Evolutionary conservation across 257 asterid species (phyloP).

Genomic region (Hygrophila difformis): DNA sequence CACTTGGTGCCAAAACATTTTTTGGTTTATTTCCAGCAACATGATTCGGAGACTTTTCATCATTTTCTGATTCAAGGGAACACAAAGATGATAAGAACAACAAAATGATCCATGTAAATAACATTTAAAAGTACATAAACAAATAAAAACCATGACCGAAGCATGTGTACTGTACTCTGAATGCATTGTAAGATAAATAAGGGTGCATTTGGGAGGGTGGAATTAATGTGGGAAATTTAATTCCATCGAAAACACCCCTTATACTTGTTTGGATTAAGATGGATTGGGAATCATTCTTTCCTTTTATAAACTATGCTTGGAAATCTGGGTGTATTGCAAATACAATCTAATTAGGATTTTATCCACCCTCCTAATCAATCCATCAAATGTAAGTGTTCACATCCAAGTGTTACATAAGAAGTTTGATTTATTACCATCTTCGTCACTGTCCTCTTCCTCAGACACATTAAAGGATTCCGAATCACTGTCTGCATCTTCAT

Average conservation of each 20-base stretch:
- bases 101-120: not conserved
- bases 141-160: not conserved
- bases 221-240: no score
- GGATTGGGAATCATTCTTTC: no score
- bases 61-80: constrained; percentile 32
- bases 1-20: constrained; percentile 28
- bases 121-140: not conserved
- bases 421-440: constrained; percentile 19
- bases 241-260: no score
- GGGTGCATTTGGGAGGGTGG: no score
- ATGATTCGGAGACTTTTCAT: constrained; percentile 19
- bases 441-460: constrained; percentile 31
- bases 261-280: no score
- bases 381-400: not conserved
- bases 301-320: no score
- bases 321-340: no score
- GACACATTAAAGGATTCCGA: constrained; percentile 26
- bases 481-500: constrained; percentile 36
- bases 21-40: constrained; percentile 17
- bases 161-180: not conserved
- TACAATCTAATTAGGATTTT: no score
- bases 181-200: no score
- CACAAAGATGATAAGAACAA: not conserved
- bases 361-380: no score
- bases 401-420: no score